Evolutionary conservation across 2,329 filamentous ascomycete genomes (phyloP).

Genomic region (Colletotrichum sp.): DNA sequence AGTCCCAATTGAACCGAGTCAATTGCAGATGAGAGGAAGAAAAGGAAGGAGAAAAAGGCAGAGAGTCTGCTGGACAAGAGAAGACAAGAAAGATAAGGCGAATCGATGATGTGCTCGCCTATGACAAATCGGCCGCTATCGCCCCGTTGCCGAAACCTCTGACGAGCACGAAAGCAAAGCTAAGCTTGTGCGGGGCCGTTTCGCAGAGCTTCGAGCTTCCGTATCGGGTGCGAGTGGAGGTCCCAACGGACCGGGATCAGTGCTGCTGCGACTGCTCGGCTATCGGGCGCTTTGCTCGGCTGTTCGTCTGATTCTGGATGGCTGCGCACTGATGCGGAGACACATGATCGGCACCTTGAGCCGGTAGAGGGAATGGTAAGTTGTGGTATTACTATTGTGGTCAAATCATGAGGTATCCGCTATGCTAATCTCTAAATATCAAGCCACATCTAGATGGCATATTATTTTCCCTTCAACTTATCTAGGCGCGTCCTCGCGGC

Average conservation of each 20-base stretch:
- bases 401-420: not conserved
- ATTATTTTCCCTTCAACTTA: slow-evolving; percentile 44
- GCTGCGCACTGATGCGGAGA: not conserved
- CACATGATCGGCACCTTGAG: not conserved
- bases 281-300: slow-evolving; percentile 6
- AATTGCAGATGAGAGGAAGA: not conserved
- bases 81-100: not conserved
- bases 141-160: not conserved
- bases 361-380: no score
- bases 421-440: not conserved
- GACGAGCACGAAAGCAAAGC: not conserved
- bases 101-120: slow-evolving; percentile 1
- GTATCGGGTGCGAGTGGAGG: not conserved
- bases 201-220: slow-evolving; percentile 3
- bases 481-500: slow-evolving; percentile 50
- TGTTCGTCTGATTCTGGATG: slow-evolving; percentile 7
- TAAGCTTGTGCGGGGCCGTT: not conserved
- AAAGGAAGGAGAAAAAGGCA: not conserved
- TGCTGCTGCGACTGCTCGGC: slow-evolving; percentile 15
- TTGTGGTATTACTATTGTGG: not conserved
- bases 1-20: not conserved
- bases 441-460: not conserved
- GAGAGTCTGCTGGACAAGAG: not conserved
- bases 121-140: slow-evolving; percentile 20
- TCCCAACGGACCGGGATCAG: not conserved